These are phyloP conservation scores for Fragaria vesca DNA, from an alignment of 306 rosid species.

Conservation along the genomic window DNA sequence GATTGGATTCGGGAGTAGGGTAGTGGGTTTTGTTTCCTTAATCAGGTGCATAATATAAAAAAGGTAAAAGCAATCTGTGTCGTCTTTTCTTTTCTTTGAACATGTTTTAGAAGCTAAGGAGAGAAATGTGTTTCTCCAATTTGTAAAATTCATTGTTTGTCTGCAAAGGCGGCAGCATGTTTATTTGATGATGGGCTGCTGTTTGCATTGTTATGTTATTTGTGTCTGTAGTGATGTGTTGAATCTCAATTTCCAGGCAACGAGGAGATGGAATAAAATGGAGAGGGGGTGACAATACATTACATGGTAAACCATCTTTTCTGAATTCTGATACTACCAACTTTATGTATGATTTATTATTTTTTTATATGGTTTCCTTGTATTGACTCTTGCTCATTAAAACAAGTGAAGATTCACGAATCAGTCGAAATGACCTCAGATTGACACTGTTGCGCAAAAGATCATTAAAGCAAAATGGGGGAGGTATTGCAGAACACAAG, in stretches of 20 bases:
- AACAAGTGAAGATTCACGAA: conserved; percentile 35
- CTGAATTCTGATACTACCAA: background rate
- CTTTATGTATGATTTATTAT: background rate
- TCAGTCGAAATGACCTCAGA: conserved; percentile 53
- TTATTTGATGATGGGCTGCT: background rate
- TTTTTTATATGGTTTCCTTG: conserved; percentile 1
- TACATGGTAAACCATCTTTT: conserved; percentile 35
- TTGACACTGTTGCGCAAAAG: conserved; percentile 51
- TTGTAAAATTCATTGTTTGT: background rate
- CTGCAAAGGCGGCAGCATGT: background rate
- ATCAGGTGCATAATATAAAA: background rate
- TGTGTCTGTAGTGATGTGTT: conserved; percentile 13
- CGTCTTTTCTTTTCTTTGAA: background rate
- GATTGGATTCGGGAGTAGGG: background rate
- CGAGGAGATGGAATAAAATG: conserved; percentile 34
- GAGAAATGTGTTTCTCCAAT: background rate
- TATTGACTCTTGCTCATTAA: conserved; percentile 21
- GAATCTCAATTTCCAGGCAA: conserved; percentile 38
- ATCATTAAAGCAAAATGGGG: conserved; percentile 26
- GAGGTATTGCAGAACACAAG: conserved; percentile 26
- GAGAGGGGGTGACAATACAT: conserved; percentile 22
- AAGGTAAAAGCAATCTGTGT: background rate
- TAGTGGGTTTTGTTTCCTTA: background rate
- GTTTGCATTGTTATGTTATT: background rate
- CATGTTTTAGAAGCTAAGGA: background rate